Conservation (phyloP, 345 rosid genomes). For the Citrus glauca region DNA sequence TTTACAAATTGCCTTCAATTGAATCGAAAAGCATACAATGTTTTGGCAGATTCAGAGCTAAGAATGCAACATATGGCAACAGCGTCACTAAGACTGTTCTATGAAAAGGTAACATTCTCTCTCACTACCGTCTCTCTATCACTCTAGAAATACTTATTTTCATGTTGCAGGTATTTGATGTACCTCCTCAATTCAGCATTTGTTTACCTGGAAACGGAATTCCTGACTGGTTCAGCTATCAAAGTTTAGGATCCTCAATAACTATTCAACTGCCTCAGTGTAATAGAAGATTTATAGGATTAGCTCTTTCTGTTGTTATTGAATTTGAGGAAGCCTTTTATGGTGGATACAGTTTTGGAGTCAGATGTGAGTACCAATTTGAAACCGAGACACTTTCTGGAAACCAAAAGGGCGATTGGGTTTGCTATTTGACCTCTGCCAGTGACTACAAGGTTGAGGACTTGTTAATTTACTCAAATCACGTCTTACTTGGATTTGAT, state of each 20-base stretch:
- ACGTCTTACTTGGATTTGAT: neutral
- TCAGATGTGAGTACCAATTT: neutral
- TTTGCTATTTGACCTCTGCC: neutral
- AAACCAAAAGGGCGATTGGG: neutral
- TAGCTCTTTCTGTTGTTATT: constrained; percentile 25
- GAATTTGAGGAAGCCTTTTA: constrained; percentile 17
- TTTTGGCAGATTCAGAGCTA: neutral
- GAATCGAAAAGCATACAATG: neutral
- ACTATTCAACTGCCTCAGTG: constrained; percentile 32
- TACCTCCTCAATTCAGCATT: constrained; percentile 1
- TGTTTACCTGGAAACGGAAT: constrained; percentile 13
- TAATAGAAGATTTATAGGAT: constrained; percentile 26
- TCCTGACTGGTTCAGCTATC: constrained; percentile 30
- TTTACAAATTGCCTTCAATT: neutral
- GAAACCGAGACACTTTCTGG: neutral
- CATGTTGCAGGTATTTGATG: constrained; percentile 19
- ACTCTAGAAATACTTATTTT: neutral
- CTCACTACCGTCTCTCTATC: neutral
- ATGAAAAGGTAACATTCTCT: neutral
- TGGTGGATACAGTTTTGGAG: neutral
- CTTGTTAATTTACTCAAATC: neutral
- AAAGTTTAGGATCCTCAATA: constrained; percentile 22
- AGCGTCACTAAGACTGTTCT: neutral
- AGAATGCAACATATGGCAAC: neutral
- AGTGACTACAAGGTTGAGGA: neutral